These are phyloP conservation scores for Coemansia aciculifera DNA, from an alignment of 192 early-diverging fungal species.

Conservation along the genomic window DNA sequence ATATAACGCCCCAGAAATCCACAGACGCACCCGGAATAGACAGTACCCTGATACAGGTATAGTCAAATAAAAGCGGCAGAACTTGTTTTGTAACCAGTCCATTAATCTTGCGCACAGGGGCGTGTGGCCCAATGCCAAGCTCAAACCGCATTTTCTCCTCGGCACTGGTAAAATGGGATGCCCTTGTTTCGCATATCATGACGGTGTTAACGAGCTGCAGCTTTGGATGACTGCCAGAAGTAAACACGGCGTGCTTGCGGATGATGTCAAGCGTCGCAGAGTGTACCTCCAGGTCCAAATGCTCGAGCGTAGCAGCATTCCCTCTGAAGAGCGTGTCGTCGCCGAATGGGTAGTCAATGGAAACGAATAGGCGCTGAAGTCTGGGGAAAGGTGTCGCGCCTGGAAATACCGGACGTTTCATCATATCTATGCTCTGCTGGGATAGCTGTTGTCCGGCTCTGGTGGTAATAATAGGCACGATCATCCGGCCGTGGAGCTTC, in stretches of 20 bases:
- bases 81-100: not conserved
- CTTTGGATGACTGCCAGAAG: not conserved
- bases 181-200: not conserved
- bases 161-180: not conserved
- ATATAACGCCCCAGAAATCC: not conserved
- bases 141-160: not conserved
- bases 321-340: not conserved
- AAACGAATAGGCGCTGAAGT: not conserved
- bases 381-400: not conserved
- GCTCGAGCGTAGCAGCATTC: not conserved
- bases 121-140: not conserved
- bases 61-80: not conserved
- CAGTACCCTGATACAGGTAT: not conserved
- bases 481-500: not conserved
- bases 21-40: not conserved
- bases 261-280: not conserved
- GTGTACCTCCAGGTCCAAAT: not conserved
- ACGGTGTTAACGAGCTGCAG: not conserved
- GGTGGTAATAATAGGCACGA: not conserved
- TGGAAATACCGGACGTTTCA: not conserved
- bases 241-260: not conserved
- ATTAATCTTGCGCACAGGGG: not conserved
- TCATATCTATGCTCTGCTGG: not conserved
- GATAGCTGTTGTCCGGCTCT: not conserved
- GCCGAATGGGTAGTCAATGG: not conserved